Evolutionary conservation across 805 yeast genomes (phyloP), one percentile per base, ranked within the genome.

Genomic region (Candida succiphila): DNA sequence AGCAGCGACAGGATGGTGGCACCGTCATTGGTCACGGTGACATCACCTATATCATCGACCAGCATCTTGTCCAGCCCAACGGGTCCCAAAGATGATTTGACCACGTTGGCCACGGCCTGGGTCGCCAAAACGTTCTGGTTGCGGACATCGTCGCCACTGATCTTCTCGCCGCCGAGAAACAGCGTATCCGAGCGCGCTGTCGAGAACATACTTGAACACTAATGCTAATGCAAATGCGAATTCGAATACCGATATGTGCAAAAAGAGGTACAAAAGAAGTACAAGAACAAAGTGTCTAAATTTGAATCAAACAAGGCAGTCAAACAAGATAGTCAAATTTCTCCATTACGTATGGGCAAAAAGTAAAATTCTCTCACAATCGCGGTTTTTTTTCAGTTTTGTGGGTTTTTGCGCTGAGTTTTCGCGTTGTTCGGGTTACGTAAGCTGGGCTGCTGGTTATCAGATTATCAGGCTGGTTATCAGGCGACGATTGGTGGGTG

Each of bases 21-120:
- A 44, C 99, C 99, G 60, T 92, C 99, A 60, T 92, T 92, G 30
- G 99, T 92, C 32, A 92, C 96, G 5, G 96, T 88, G 30, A 92
- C 96, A 61, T 94, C 98, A 42, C 98, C 98, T 60, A 92, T 94
- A 52, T 92, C 98, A 60, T 92, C 99, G 26, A 92, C 99, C 31
- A 92, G 70, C 96, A 92, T 92, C 65, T 92, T 92, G 63, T 92
- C 99, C 34, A 92, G 69, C 19, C 99, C 99, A 24, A 92, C 97
- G 7, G 99, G 99, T 4, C 99, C 99, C 37, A 92, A 65, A 2
- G 97, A 88, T 12, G 96, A 79, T 57, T 88, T 88, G 41, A 83
- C 88, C 29, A 67, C 87, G 50, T 82, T 82, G 44, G 92, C 85
- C 30, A 81, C 84, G 3, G 87, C 79, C 51, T 72, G 82, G 29